Evolutionary conservation across 1,284 basidiomycete species (phyloP).

Genomic region (Ceratobasidium sp.): DNA sequence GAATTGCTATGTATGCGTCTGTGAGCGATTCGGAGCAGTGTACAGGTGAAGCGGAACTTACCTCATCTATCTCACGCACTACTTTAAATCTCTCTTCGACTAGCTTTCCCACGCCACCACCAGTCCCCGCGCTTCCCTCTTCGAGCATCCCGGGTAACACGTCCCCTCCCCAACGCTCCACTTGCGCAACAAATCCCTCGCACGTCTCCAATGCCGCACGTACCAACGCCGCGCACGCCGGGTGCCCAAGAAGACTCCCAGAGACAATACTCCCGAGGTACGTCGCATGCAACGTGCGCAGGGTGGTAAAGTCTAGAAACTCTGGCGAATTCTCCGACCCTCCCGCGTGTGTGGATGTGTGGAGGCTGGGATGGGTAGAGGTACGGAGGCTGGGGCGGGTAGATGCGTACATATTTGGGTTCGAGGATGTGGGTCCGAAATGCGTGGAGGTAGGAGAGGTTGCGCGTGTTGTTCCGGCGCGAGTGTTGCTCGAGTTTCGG

Average conservation of each 20-base stretch:
- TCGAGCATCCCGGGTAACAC: conserved; percentile 83
- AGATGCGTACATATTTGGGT: conserved; percentile 30
- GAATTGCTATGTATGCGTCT: conserved; percentile 61
- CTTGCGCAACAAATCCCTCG: conserved; percentile 82
- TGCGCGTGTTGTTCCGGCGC: conserved; percentile 46
- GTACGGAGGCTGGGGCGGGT: not conserved
- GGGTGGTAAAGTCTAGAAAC: conserved; percentile 82
- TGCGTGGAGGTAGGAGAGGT: conserved; percentile 41
- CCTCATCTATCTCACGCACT: conserved; percentile 80
- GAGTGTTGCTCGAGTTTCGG: conserved; percentile 46
- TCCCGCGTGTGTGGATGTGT: conserved; percentile 2
- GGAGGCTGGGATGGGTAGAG: conserved; percentile 19
- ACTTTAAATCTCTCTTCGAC: conserved; percentile 73
- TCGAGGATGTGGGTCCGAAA: conserved; percentile 6
- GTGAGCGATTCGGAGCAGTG: not conserved
- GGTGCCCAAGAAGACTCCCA: conserved; percentile 80
- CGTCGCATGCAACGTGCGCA: conserved; percentile 80
- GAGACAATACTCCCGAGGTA: conserved; percentile 84
- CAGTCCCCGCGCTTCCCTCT: conserved; percentile 73
- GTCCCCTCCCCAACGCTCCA: conserved; percentile 93
- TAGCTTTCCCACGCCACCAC: conserved; percentile 69
- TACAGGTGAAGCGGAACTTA: conserved; percentile 53
- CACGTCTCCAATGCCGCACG: conserved; percentile 82
- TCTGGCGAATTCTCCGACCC: conserved; percentile 9
- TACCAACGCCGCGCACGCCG: conserved; percentile 69